Conservation (phyloP, 176 grass and related monocot genomes). For the Triticum monococcum region DNA sequence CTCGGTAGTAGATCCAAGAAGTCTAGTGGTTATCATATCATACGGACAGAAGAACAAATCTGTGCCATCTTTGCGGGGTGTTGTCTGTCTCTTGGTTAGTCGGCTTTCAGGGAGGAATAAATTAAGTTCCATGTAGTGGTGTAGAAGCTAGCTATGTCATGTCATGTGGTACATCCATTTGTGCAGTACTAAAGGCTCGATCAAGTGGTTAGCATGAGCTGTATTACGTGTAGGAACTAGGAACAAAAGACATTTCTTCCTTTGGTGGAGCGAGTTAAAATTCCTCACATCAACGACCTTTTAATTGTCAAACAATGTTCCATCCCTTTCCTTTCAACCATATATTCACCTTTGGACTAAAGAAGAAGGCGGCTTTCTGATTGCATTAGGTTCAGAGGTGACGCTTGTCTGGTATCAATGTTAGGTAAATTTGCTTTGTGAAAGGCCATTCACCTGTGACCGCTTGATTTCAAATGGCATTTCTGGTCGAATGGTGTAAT, state of each 20-base stretch:
- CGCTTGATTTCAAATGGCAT: not conserved
- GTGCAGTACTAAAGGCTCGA: not conserved
- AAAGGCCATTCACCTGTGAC: not conserved
- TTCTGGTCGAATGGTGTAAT: not conserved
- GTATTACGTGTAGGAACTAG: slow-evolving; percentile 7
- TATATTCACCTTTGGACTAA: not conserved
- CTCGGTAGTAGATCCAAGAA: slow-evolving; percentile 34
- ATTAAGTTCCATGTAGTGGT: slow-evolving; percentile 27
- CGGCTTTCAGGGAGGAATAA: slow-evolving; percentile 41
- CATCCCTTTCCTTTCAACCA: not conserved
- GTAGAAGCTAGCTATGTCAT: not conserved
- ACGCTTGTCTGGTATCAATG: not conserved
- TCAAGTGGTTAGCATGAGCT: slow-evolving; percentile 20
- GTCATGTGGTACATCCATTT: not conserved
- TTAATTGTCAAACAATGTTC: slow-evolving; percentile 30
- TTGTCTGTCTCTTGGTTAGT: slow-evolving; percentile 8
- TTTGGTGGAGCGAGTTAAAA: not conserved
- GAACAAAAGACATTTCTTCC: slow-evolving; percentile 27
- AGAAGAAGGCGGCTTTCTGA: slow-evolving; percentile 18
- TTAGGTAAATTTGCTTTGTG: slow-evolving; percentile 15
- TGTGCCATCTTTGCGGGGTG: slow-evolving; percentile 32
- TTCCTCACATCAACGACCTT: slow-evolving; percentile 17
- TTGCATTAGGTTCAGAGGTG: slow-evolving; percentile 45
- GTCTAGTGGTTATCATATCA: not conserved
- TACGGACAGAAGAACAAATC: slow-evolving; percentile 28